Evolutionary conservation across 2,329 filamentous ascomycete genomes (phyloP).

Genomic region (Ceratocystis smalleyi): DNA sequence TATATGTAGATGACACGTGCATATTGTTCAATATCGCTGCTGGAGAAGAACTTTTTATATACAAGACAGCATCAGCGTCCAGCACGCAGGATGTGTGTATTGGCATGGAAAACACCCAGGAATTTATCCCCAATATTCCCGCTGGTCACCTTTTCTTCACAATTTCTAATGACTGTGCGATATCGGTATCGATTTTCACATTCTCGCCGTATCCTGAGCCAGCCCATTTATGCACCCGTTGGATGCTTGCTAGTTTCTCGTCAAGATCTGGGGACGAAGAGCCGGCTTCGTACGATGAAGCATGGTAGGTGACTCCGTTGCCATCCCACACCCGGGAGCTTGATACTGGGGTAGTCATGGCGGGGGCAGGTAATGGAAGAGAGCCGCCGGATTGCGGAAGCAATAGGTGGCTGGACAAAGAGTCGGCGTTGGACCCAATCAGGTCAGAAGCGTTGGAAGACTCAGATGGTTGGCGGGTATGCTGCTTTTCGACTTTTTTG

Average conservation of each 20-base stretch:
- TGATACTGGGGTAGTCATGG: neutral
- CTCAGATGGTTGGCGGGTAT: neutral
- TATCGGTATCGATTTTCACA: neutral
- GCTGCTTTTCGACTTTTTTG: neutral
- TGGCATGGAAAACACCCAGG: neutral
- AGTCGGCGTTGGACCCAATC: neutral
- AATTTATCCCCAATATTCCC: neutral
- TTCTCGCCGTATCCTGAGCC: neutral
- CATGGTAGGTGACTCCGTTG: neutral
- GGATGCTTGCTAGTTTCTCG: neutral
- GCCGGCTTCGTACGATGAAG: neutral
- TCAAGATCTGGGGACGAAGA: neutral
- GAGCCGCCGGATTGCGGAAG: neutral
- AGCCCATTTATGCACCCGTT: neutral
- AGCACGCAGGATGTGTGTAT: neutral
- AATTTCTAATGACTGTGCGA: constrained; percentile 1
- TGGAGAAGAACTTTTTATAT: too few relatives aligned
- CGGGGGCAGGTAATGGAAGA: neutral
- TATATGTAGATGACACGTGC: neutral
- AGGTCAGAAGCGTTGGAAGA: neutral
- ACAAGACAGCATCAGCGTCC: too few relatives aligned
- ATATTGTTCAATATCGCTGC: too few relatives aligned
- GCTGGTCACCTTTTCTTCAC: neutral
- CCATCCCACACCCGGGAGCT: neutral
- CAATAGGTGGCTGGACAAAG: neutral